Percentiles rank a stretch among this genome's conserved stretches.
These are phyloP conservation scores for Ballota nigra DNA, from an alignment of 257 asterid genomes.

Conservation along the genomic window DNA sequence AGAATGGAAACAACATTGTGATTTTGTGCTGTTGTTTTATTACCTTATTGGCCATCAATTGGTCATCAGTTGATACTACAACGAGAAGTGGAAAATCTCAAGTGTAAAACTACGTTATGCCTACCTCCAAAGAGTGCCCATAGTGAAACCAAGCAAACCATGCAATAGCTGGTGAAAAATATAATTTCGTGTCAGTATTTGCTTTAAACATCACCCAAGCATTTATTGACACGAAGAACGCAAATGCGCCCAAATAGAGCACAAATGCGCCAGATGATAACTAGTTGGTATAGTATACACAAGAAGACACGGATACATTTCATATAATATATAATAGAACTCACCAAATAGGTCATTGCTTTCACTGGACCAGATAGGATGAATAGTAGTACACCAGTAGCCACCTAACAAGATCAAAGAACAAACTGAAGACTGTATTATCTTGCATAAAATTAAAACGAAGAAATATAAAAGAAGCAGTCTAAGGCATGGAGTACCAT, in stretches of 20 bases:
- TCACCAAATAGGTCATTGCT: slow-evolving; percentile 86
- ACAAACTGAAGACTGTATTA: slow-evolving; percentile 1
- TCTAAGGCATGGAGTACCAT: slow-evolving; percentile 47
- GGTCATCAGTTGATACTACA: not conserved
- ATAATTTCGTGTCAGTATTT: too few species aligned
- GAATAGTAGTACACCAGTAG: slow-evolving; percentile 72
- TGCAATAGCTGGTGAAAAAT: slow-evolving; percentile 67
- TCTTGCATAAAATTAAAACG: not conserved
- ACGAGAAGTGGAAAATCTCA: slow-evolving; percentile 6
- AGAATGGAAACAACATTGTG: slow-evolving; percentile 8
- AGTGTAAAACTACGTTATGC: slow-evolving; percentile 3
- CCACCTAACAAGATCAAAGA: slow-evolving; percentile 54
- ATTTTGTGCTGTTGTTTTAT: not conserved
- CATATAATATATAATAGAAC: slow-evolving; percentile 27
- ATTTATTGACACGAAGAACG: not conserved
- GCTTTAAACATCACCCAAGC: slow-evolving; percentile 9
- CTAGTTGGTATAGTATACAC: not conserved
- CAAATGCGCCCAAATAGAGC: not conserved
- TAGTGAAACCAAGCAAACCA: slow-evolving; percentile 81
- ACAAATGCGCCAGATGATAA: not conserved
- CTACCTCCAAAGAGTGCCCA: slow-evolving; percentile 97
- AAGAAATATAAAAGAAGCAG: not conserved
- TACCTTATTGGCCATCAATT: not conserved
- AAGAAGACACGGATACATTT: not conserved
- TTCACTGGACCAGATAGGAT: slow-evolving; percentile 95